Base-by-base conservation (phyloP, 257 asterid species). In the Jaltomata sinuosa region DNA sequence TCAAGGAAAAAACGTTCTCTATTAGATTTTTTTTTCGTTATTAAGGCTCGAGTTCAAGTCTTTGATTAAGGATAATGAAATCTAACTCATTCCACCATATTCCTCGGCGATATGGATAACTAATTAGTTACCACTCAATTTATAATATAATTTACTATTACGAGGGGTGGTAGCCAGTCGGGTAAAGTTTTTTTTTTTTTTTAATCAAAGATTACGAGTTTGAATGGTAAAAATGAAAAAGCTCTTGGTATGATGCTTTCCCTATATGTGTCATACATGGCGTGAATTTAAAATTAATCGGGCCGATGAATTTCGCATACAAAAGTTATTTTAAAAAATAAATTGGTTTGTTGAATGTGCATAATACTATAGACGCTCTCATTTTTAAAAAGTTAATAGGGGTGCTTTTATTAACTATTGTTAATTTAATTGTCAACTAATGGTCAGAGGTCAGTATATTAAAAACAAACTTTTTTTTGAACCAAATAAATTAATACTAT, bases 131-230 rank as follows among this genome's bases (percentile, higher is more conserved):
- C 22, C 3, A 45, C 9, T 5, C 2, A 22, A 72, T 12, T 3
- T 42, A 3, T 42, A 71, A 38, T 0, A 32, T 65, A 29, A 27
- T 12, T 25, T 22, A 21, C 4, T 4, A 8, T 2, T n/a, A 55
- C 0, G 3, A n/a, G 3, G 3, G 21, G 29, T 55, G 16, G 42
- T 38, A 8, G 6, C 6, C 7, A n/a, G 42, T 0, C 6, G 6
- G 16, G 2, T 22, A 9, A 57, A 9, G 4, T 0, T 1, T 1
- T 4, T 0, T 0, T 55, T 1, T 4, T 1, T n/a, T n/a, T 0
- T 55, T n/a, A 55, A 55, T n/a, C 0, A 9, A 3, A 57, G 0
- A 0, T 57, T 1, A 22, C 6, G 6, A 57, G 1, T 22, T 8
- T 57, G 1, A 22, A 57, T 2, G 0, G 3, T 22, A 1, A 1